Evolutionary conservation across 805 yeast genomes (phyloP).

Genomic region (Yarrowia sp.): DNA sequence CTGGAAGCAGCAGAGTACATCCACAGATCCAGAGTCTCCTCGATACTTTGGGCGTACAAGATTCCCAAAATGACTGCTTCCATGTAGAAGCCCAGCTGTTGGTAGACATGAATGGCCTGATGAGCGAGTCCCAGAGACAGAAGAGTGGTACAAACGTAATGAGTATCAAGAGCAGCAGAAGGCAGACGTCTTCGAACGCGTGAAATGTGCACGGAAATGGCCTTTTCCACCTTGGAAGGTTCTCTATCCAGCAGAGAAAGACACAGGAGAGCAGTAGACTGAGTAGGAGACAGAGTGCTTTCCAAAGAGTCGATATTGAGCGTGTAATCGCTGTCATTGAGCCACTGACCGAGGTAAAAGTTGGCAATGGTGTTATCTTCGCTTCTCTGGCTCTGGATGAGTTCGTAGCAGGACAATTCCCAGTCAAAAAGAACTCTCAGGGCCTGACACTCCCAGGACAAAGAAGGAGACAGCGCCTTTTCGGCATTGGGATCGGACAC

Average conservation of each 20-base stretch:
- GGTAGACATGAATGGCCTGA: conserved; percentile 13
- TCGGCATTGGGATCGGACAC: neutral
- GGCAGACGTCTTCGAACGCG: neutral
- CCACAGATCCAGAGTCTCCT: conserved; percentile 16
- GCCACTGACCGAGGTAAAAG: conserved; percentile 21
- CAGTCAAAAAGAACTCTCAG: conserved; percentile 13
- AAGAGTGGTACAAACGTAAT: conserved; percentile 1
- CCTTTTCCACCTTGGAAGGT: neutral
- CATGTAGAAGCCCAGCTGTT: conserved; percentile 15
- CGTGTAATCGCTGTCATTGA: neutral
- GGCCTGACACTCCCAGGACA: conserved; percentile 17
- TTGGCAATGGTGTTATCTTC: conserved; percentile 3
- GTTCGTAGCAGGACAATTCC: conserved; percentile 16
- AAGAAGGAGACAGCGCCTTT: neutral
- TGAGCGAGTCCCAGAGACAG: conserved; percentile 8
- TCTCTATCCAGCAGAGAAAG: neutral
- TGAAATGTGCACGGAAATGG: neutral
- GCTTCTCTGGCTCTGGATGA: conserved; percentile 8
- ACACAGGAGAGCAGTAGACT: neutral
- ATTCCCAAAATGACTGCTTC: conserved; percentile 16
- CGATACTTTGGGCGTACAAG: conserved; percentile 13
- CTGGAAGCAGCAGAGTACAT: conserved; percentile 15
- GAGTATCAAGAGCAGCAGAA: conserved; percentile 7
- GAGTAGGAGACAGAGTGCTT: neutral
- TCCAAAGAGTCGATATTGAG: neutral